Conservation (phyloP, 129 eudicot genomes). For the Flaveria brownii region DNA sequence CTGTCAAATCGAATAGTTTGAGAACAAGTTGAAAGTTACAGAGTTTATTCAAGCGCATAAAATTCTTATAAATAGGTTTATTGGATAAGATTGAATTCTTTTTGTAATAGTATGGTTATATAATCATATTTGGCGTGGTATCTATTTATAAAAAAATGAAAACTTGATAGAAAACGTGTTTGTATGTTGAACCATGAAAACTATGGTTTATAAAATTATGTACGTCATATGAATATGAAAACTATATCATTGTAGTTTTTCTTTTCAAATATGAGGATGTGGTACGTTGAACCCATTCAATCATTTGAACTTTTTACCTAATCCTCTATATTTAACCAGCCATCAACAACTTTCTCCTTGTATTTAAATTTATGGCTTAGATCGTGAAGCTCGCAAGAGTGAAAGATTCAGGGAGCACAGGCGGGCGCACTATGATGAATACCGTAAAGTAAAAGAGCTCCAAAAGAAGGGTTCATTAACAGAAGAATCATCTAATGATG, state of each 20-base stretch:
- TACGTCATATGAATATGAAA: background rate
- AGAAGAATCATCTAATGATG: conserved; percentile 50
- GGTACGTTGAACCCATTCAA: background rate
- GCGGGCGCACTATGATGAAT: conserved; percentile 83
- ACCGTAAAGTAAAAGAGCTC: conserved; percentile 65
- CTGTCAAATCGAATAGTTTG: background rate
- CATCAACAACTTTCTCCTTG: background rate
- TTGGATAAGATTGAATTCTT: background rate
- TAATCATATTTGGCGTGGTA: no score
- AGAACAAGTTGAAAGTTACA: background rate
- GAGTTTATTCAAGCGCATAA: background rate
- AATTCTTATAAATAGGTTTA: background rate
- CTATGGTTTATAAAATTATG: no score
- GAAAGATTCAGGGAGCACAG: conserved; percentile 65
- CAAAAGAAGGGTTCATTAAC: conserved; percentile 38
- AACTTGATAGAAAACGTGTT: background rate
- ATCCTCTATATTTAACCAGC: background rate
- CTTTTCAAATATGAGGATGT: background rate
- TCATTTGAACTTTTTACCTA: background rate
- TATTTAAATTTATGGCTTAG: conserved; percentile 21
- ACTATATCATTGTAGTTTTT: background rate
- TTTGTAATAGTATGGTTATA: background rate
- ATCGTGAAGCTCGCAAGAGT: conserved; percentile 45
- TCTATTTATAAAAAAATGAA: background rate
- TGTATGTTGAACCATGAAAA: background rate